Conservation (phyloP, 371 early-diverging fungal species). For the Mortierella polycephala region DNA sequence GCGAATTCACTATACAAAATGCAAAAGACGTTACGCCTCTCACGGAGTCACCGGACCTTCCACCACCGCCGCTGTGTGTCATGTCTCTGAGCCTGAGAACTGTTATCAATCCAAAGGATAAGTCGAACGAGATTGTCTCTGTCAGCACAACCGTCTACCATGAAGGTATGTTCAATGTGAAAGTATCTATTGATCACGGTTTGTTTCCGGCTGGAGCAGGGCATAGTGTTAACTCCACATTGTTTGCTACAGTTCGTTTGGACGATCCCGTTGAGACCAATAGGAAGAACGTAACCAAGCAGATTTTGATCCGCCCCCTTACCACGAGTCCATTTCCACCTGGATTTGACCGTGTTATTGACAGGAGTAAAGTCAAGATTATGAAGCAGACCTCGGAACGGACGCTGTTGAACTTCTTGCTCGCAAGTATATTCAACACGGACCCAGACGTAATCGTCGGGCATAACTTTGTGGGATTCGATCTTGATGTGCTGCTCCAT, state of each 20-base stretch:
- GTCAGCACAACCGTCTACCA: constrained; percentile 40
- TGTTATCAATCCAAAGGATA: constrained; percentile 81
- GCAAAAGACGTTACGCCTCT: constrained; percentile 78
- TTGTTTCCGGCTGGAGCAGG: neutral
- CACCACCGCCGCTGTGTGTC: constrained; percentile 84
- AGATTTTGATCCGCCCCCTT: constrained; percentile 52
- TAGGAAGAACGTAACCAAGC: constrained; percentile 30
- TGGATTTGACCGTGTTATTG: constrained; percentile 56
- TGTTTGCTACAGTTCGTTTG: constrained; percentile 30
- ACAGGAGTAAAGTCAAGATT: constrained; percentile 23
- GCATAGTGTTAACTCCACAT: neutral
- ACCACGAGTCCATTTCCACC: constrained; percentile 59
- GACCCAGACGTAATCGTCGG: constrained; percentile 98
- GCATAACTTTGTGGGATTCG: constrained; percentile 95
- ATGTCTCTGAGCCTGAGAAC: constrained; percentile 89
- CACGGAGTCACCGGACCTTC: constrained; percentile 61
- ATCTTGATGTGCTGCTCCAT: constrained; percentile 90
- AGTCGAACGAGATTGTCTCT: constrained; percentile 89
- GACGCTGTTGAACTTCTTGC: constrained; percentile 55
- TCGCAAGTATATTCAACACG: constrained; percentile 73
- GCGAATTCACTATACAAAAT: constrained; percentile 74
- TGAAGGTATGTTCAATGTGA: constrained; percentile 28
- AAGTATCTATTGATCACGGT: no score
- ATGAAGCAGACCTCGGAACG: constrained; percentile 47
- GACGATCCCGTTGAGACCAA: constrained; percentile 46